Percentiles rank a stretch among this genome's conserved stretches.
phyloP scores from a whole-genome alignment of 1,139 yeast genomes.

The Debaryomyces sp. region DNA sequence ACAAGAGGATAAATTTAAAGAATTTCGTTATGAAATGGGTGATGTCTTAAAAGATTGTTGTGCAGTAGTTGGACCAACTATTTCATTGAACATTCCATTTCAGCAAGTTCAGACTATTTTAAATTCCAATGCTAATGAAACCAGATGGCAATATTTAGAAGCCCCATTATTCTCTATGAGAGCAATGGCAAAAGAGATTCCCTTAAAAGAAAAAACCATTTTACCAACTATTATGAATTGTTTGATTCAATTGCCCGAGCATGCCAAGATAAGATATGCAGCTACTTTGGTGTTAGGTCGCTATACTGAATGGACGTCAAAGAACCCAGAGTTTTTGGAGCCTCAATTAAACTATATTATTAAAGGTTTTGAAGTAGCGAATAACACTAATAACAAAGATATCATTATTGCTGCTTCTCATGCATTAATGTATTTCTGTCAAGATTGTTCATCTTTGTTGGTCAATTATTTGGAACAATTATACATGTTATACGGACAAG shows the following conservation, averaged over 20 bases:
- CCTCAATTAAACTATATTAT: constrained; percentile 84
- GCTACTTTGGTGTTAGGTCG: constrained; percentile 92
- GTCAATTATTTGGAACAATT: constrained; percentile 76
- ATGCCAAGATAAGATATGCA: constrained; percentile 85
- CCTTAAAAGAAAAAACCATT: constrained; percentile 63
- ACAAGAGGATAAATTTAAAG: constrained; percentile 90
- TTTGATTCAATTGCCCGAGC: constrained; percentile 76
- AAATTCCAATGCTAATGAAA: constrained; percentile 29
- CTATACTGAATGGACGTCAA: constrained; percentile 92
- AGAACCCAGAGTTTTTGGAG: constrained; percentile 80
- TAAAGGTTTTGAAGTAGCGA: constrained; percentile 62
- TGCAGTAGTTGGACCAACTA: constrained; percentile 77
- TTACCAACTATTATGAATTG: constrained; percentile 79
- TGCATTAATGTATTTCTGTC: constrained; percentile 92
- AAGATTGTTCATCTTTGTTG: constrained; percentile 77
- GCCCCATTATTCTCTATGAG: constrained; percentile 89
- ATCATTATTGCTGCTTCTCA: constrained; percentile 87
- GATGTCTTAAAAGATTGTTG: constrained; percentile 96
- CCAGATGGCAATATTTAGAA: constrained; percentile 83
- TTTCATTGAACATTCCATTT: constrained; percentile 67
- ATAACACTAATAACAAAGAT: constrained; percentile 37
- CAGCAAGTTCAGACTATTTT: constrained; percentile 49
- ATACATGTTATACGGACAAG: constrained; percentile 70
- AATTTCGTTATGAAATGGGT: constrained; percentile 95
- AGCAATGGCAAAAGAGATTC: constrained; percentile 93